Base-by-base conservation (phyloP, 306 rosid genomes). In the Fagus crenata region DNA sequence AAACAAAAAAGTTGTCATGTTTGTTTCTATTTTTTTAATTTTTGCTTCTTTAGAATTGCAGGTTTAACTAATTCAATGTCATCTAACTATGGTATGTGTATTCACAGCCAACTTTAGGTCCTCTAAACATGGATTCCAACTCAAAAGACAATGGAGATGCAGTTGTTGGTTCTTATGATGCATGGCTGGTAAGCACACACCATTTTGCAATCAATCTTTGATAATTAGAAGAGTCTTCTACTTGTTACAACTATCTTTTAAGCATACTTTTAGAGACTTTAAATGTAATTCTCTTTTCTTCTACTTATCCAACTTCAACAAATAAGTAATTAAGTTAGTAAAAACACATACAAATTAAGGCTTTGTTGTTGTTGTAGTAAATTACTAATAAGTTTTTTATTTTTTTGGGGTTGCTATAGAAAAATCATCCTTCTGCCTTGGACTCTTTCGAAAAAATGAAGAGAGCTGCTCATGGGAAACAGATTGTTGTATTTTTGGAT, bases 401-500 rank as follows among this genome's bases (percentile, higher is more conserved):
- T 73, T 46, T 22, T 53, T 32, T 33, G 6, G 3, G 6, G 35
- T 49, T 5, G 11, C 8, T 55, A 22, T 72, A 89, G 93, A 80
- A 59, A 78, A 85, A 83, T 5, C 82, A 87, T 81, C 90, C 93
- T 2, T 85, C 83, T 7, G 89, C 88, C 5, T 76, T 87, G 80
- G 81, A 81, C 7, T 69, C 35, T 32, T 89, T 89, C 71, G 90
- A 87, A 7, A 82, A 89, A 72, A 71, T 89, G 82, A 85, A 83
- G 89, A 85, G 54, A 49, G 56, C 35, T 28, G 90, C 76, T 2
- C 70, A 83, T 37, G 89, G 68, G 73, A 87, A 86, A 81, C 59
- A 81, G 17, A 77, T 83, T 41, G 87, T 83, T 42, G 85, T 89
- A 77, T 89, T 89, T 71, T 77, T 87, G 83, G 89, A 89, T 73